Evolutionary conservation across 1,139 yeast species (phyloP).

Genomic region (Scheffersomyces stambukii): DNA sequence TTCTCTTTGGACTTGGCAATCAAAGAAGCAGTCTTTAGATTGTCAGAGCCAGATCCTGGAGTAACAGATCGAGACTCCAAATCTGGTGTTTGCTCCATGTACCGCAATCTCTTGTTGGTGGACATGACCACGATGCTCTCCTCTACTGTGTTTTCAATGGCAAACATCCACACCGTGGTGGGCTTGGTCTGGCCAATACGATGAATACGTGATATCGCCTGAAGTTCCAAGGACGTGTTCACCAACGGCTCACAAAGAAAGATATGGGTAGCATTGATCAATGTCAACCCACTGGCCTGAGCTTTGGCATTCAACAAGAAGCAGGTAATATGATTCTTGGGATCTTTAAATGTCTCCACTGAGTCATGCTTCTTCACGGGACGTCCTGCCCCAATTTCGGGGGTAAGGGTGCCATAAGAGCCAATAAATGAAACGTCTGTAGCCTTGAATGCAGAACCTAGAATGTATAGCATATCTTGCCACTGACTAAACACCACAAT

Average conservation of each 20-base stretch:
- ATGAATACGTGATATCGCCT: slow-evolving; percentile 88
- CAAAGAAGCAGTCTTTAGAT: slow-evolving; percentile 1
- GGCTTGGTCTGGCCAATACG: slow-evolving; percentile 81
- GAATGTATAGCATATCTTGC: slow-evolving; percentile 65
- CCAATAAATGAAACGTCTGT: slow-evolving; percentile 53
- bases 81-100: slow-evolving; percentile 15
- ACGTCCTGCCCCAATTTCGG: slow-evolving; percentile 28
- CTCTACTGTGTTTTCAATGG: slow-evolving; percentile 82
- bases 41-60: not conserved
- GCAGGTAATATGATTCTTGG: slow-evolving; percentile 62
- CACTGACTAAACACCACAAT: slow-evolving; percentile 87
- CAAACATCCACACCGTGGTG: slow-evolving; percentile 90
- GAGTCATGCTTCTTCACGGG: slow-evolving; percentile 32
- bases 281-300: slow-evolving; percentile 85
- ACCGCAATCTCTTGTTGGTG: slow-evolving; percentile 46
- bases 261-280: slow-evolving; percentile 88
- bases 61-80: too few species aligned
- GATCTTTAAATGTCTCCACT: slow-evolving; percentile 62
- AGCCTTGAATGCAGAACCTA: slow-evolving; percentile 62
- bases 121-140: slow-evolving; percentile 71
- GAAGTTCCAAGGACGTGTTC: slow-evolving; percentile 82
- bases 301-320: slow-evolving; percentile 79
- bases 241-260: slow-evolving; percentile 87
- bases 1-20: slow-evolving; percentile 11
- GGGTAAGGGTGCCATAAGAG: slow-evolving; percentile 33